Conservation (phyloP, 345 rosid species). For the Eucalyptus curtisii region DNA sequence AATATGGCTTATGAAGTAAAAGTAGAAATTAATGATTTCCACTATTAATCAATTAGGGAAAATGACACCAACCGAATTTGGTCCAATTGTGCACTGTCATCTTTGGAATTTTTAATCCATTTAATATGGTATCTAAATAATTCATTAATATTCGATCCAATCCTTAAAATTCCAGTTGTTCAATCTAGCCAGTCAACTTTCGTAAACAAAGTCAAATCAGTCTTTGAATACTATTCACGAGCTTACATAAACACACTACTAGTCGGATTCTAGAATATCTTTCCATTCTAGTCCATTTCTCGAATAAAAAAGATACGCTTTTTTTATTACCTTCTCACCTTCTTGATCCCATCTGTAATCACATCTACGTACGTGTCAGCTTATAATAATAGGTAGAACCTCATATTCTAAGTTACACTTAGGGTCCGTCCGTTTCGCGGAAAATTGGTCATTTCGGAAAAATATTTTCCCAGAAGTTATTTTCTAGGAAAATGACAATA, state of each 20-base stretch:
- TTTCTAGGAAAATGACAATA: too few relatives aligned
- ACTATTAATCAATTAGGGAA: neutral
- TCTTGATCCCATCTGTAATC: neutral
- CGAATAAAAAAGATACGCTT: accelerated
- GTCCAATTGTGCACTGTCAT: neutral
- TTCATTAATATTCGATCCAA: neutral
- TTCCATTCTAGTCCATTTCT: neutral
- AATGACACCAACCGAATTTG: neutral
- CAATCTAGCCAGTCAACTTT: neutral
- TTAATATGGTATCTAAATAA: neutral
- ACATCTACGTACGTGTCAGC: accelerated
- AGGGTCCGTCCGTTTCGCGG: too few relatives aligned
- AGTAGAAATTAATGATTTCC: neutral
- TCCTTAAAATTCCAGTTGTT: neutral
- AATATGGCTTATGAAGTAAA: neutral
- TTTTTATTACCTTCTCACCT: neutral
- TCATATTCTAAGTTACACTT: too few relatives aligned
- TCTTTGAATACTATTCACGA: neutral
- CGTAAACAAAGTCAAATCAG: neutral
- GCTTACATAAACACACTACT: neutral
- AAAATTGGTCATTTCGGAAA: too few relatives aligned
- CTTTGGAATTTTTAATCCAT: neutral
- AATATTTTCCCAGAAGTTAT: too few relatives aligned
- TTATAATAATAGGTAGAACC: neutral
- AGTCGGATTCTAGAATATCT: neutral